A percentile compares a stretch with the other conserved stretches of the same genome.
Evolutionary conservation across 2,329 filamentous ascomycete species (phyloP).

Genomic region (Cladosporium oxysporum): DNA sequence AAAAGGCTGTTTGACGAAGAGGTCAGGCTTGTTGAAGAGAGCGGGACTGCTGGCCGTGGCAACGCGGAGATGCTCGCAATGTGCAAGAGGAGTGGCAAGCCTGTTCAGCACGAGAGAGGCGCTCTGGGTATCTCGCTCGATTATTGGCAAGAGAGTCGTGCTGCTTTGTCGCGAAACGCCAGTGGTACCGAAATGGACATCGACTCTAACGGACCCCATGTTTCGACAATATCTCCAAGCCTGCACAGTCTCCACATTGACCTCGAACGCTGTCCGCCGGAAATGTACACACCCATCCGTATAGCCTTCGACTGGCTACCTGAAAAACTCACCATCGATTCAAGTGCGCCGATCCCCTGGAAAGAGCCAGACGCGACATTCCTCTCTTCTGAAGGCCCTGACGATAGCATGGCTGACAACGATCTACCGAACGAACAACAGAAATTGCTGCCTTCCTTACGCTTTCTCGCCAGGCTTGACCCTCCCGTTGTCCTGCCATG

Average conservation of each 20-base stretch:
- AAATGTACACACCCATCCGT: slow-evolving; percentile 62
- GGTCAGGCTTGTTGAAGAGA: slow-evolving; percentile 13
- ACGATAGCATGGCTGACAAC: slow-evolving; percentile 36
- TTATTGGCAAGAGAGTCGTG: slow-evolving; percentile 61
- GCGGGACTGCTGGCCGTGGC: background rate
- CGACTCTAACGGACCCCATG: slow-evolving; percentile 24
- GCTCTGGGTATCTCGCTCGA: slow-evolving; percentile 71
- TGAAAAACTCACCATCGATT: slow-evolving; percentile 68
- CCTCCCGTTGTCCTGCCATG: slow-evolving; percentile 72
- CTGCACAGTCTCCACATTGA: slow-evolving; percentile 58
- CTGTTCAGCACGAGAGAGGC: slow-evolving; percentile 68
- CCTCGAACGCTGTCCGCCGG: slow-evolving; percentile 54
- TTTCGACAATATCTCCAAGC: background rate
- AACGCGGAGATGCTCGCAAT: slow-evolving; percentile 57
- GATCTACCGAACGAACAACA: slow-evolving; percentile 54
- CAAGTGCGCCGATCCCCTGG: slow-evolving; percentile 59
- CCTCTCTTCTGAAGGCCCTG: slow-evolving; percentile 44
- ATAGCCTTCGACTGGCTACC: slow-evolving; percentile 76
- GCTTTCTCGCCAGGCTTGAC: slow-evolving; percentile 73
- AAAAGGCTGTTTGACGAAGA: slow-evolving; percentile 72
- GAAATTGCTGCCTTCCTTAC: slow-evolving; percentile 65
- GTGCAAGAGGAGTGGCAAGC: slow-evolving; percentile 69
- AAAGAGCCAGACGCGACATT: slow-evolving; percentile 69
- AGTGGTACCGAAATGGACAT: slow-evolving; percentile 40
- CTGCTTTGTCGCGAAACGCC: slow-evolving; percentile 35